Evolutionary conservation across 768 basidiomycete species (phyloP).

Genomic region (Neoboletus brunneissimus): DNA sequence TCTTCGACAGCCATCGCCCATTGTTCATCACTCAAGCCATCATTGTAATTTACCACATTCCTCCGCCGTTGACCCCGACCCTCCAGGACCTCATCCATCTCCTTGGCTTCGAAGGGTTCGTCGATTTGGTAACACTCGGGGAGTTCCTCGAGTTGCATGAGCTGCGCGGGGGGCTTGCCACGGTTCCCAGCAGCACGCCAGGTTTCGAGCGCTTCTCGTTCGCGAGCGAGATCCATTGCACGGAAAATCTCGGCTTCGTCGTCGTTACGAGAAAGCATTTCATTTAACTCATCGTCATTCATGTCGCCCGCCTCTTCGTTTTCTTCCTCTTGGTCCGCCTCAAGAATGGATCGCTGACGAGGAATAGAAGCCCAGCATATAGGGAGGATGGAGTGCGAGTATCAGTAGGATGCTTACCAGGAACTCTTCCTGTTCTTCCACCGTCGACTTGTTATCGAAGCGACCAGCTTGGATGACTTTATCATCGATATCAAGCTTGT

Average conservation of each 20-base stretch:
- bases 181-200: constrained; percentile 77
- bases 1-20: constrained; percentile 87
- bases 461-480: constrained; percentile 99
- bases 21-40: constrained; percentile 91
- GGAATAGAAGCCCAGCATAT: constrained; percentile 7
- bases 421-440: constrained; percentile 96
- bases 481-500: constrained; percentile 97
- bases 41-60: constrained; percentile 87
- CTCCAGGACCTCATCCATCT: constrained; percentile 50
- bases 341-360: constrained; percentile 78
- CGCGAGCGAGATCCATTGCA: constrained; percentile 78
- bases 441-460: constrained; percentile 97
- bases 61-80: constrained; percentile 85
- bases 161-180: constrained; percentile 69
- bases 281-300: constrained; percentile 94
- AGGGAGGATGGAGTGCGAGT: not conserved
- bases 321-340: constrained; percentile 87
- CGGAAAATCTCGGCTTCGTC: constrained; percentile 75
- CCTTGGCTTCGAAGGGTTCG: constrained; percentile 72
- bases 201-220: constrained; percentile 54
- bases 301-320: constrained; percentile 89
- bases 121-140: constrained; percentile 89
- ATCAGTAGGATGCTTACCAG: constrained; percentile 49
- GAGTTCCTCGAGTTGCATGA: constrained; percentile 86
- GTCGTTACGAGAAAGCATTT: constrained; percentile 83